phyloP scores from a whole-genome alignment of 345 rosid species.

The Salix caprea region DNA sequence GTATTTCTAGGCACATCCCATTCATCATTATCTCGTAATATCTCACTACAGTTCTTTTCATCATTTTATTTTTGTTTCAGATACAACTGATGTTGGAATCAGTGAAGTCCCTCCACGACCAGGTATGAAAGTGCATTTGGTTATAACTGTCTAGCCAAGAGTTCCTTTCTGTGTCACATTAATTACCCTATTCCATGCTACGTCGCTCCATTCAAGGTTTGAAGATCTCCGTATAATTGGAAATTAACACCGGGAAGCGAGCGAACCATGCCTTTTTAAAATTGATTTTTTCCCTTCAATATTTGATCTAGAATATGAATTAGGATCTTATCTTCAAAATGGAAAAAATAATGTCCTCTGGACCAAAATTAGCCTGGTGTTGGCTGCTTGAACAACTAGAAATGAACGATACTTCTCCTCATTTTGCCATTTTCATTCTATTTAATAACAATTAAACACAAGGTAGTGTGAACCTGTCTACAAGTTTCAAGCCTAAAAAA shows the following conservation, averaged over 20 bases:
- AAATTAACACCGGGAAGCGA: too few species aligned
- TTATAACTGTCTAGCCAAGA: background rate
- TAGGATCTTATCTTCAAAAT: too few species aligned
- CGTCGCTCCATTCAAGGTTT: background rate
- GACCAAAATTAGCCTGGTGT: too few species aligned
- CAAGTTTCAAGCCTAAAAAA: too few species aligned
- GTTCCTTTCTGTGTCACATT: background rate
- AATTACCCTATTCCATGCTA: background rate
- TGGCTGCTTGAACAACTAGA: too few species aligned
- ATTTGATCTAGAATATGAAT: background rate
- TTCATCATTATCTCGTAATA: background rate
- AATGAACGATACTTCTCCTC: too few species aligned
- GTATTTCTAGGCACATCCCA: background rate
- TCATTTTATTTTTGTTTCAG: slow-evolving; percentile 24
- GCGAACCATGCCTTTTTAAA: background rate
- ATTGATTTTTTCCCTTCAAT: background rate
- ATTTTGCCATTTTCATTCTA: too few species aligned
- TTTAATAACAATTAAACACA: too few species aligned
- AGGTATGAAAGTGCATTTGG: slow-evolving; percentile 28
- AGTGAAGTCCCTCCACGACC: slow-evolving; percentile 29
- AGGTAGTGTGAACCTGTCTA: too few species aligned
- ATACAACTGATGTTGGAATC: slow-evolving; percentile 29
- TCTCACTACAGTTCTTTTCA: background rate
- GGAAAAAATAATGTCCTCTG: too few species aligned
- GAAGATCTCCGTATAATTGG: too few species aligned